phyloP scores from a whole-genome alignment of 768 basidiomycete genomes.

The Scleroderma bovista region DNA sequence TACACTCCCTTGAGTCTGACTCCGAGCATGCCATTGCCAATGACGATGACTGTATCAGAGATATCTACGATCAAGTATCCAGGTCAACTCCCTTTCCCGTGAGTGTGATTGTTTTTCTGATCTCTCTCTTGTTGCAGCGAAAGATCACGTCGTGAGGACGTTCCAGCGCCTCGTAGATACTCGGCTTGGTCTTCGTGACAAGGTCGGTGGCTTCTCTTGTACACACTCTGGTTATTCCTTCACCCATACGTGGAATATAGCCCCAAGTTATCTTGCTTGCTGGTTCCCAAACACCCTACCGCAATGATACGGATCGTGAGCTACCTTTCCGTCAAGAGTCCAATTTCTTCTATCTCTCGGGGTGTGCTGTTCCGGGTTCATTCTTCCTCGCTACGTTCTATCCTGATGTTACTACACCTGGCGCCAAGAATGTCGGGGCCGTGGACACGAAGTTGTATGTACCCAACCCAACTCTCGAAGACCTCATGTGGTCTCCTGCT shows the following conservation, averaged over 20 bases:
- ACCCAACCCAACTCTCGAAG: slow-evolving; percentile 63
- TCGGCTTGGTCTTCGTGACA: slow-evolving; percentile 42
- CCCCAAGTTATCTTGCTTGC: slow-evolving; percentile 66
- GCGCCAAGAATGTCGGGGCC: slow-evolving; percentile 22
- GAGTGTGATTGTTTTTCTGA: not conserved
- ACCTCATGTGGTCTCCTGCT: slow-evolving; percentile 86
- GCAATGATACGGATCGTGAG: slow-evolving; percentile 86
- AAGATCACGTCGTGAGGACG: slow-evolving; percentile 47
- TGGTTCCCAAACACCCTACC: slow-evolving; percentile 55
- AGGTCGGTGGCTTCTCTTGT: slow-evolving; percentile 34
- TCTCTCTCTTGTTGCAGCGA: slow-evolving; percentile 31
- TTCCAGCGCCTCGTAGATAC: slow-evolving; percentile 46
- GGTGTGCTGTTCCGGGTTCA: slow-evolving; percentile 69
- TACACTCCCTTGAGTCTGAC: too few species aligned
- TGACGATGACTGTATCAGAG: not conserved
- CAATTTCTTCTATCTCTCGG: slow-evolving; percentile 86
- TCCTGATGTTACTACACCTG: slow-evolving; percentile 35
- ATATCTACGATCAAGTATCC: not conserved
- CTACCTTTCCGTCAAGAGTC: slow-evolving; percentile 69
- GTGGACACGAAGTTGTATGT: slow-evolving; percentile 67
- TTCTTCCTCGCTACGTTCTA: slow-evolving; percentile 59
- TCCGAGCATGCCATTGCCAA: not conserved
- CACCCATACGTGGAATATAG: slow-evolving; percentile 27
- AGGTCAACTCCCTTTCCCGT: slow-evolving; percentile 1
- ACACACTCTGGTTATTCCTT: not conserved